Base-by-base conservation (phyloP, 192 early-diverging fungal species). In the Irineochytrium annulatum region DNA sequence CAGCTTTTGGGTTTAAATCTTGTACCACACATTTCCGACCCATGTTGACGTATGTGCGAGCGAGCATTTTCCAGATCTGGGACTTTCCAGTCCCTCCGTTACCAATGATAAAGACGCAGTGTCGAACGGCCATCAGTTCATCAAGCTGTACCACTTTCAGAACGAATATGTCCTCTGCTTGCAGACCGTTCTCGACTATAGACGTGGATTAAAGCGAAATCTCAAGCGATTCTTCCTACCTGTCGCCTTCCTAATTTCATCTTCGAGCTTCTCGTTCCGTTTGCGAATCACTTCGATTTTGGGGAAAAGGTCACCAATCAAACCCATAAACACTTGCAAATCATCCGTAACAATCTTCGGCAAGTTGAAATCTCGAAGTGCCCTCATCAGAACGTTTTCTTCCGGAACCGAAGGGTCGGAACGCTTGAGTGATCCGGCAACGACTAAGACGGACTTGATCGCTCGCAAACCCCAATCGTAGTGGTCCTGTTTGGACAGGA, bases 381-480 rank as follows among this genome's bases (percentile, higher is more conserved):
- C 81, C 62, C 83, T 65, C 83, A 85, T 85, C 27, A 85, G 73
- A 27, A 85, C 79, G 37, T 84, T 78, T 33, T 84, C 81, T 68
- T 85, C 83, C 3, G 82, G 79, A 14, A 85, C 77, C 31, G 73
- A 62, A 1, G 80, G 83, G 55, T 85, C 83, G 26, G 75, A 59
- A 33, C 83, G 76, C 56, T 85, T 85, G 53, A 85, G 55, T 17
- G 79, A 75, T 51, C 83, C 83, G 0, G 83, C 83, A 49, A 85
- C 83, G 34, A 85, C 83, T 11, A 85, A 61, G 39, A 85, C 83
- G 31, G 83, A 85, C 46, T 85, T 85, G 63, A 85, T 85, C 14
- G 83, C 83, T 44, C 83, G 67, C 2, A 85, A 65, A 70, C 81
- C 83, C 83, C 83, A 85, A 75, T 85, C 83, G 62, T 85, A 85